Evolutionary conservation across 2,329 filamentous ascomycete species (phyloP).

Genomic region (Remersonia thermophila): DNA sequence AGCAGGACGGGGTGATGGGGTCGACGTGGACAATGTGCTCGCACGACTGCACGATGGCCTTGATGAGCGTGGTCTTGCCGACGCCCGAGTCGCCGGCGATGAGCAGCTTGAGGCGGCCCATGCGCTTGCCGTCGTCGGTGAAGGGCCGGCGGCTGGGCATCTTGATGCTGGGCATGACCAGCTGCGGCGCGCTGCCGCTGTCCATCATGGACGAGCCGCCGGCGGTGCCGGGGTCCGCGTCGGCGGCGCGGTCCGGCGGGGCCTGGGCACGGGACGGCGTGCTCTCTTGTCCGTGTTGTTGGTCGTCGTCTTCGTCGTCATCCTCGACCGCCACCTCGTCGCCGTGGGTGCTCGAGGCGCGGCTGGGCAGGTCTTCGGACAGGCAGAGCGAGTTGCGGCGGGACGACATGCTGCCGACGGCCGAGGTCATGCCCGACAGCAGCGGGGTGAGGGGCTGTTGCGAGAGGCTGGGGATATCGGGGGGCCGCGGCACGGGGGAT

Average conservation of each 20-base stretch:
- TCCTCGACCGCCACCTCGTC: slow-evolving; percentile 35
- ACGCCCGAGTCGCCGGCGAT: slow-evolving; percentile 67
- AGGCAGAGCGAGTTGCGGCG: slow-evolving; percentile 37
- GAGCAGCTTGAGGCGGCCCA: slow-evolving; percentile 82
- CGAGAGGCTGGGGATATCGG: slow-evolving; percentile 22
- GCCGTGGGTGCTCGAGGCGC: slow-evolving; percentile 22
- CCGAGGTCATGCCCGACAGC: slow-evolving; percentile 27
- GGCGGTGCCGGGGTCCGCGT: neutral
- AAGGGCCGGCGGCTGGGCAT: slow-evolving; percentile 86
- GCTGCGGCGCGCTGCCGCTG: slow-evolving; percentile 51
- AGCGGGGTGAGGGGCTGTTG: slow-evolving; percentile 33
- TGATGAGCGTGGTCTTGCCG: slow-evolving; percentile 83
- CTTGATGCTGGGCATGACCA: slow-evolving; percentile 95
- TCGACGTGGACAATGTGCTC: slow-evolving; percentile 93
- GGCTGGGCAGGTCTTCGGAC: slow-evolving; percentile 30
- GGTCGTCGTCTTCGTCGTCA: slow-evolving; percentile 9
- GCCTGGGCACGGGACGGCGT: neutral
- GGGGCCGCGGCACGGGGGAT: slow-evolving; percentile 13
- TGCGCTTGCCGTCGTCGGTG: slow-evolving; percentile 68
- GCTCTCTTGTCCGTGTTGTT: slow-evolving; percentile 7
- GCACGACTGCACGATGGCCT: slow-evolving; percentile 73
- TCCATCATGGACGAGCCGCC: slow-evolving; percentile 24
- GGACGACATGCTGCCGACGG: slow-evolving; percentile 38
- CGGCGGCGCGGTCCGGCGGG: neutral
- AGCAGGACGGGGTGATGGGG: slow-evolving; percentile 35